Evolutionary conservation across 2,329 filamentous ascomycete genomes (phyloP).

Genomic region (Exophiala lecanii-corni): DNA sequence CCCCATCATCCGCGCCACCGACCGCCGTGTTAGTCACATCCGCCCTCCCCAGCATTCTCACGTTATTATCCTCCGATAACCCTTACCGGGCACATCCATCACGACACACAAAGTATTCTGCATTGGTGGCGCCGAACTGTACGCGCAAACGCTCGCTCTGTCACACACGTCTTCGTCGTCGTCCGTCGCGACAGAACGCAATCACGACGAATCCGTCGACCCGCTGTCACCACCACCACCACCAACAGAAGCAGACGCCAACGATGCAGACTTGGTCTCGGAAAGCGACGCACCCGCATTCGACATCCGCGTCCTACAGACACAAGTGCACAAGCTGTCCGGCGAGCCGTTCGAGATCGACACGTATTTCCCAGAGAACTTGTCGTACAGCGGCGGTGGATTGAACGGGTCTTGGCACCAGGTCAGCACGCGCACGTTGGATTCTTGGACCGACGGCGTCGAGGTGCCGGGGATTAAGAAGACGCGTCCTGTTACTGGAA

Average conservation of each 20-base stretch:
- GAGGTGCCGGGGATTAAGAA: conserved; percentile 9
- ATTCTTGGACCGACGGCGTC: conserved; percentile 12
- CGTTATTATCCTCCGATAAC: conserved; percentile 12
- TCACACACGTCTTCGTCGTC: conserved; percentile 1
- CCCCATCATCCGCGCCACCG: conserved; percentile 5
- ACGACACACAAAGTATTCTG: conserved; percentile 63
- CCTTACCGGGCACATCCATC: conserved; percentile 13
- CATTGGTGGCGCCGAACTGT: conserved; percentile 87
- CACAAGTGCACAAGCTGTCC: conserved; percentile 22
- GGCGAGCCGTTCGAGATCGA: conserved; percentile 40
- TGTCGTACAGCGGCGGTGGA: conserved; percentile 23
- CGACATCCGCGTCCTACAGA: conserved; percentile 29
- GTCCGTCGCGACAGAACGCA: neutral
- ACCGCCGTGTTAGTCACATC: conserved; percentile 17
- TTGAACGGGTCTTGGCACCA: conserved; percentile 14
- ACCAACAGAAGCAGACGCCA: neutral
- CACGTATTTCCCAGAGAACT: conserved; percentile 42
- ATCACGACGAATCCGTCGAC: neutral
- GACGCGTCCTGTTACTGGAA: neutral
- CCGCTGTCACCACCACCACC: neutral
- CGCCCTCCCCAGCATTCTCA: conserved; percentile 14
- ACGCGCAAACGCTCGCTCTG: conserved; percentile 59
- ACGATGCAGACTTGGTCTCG: neutral
- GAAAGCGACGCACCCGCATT: conserved; percentile 9
- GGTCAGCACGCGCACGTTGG: conserved; percentile 1